These are phyloP conservation scores for Coleophoma cylindrospora DNA, from an alignment of 2,329 filamentous ascomycete species.

Conservation along the genomic window DNA sequence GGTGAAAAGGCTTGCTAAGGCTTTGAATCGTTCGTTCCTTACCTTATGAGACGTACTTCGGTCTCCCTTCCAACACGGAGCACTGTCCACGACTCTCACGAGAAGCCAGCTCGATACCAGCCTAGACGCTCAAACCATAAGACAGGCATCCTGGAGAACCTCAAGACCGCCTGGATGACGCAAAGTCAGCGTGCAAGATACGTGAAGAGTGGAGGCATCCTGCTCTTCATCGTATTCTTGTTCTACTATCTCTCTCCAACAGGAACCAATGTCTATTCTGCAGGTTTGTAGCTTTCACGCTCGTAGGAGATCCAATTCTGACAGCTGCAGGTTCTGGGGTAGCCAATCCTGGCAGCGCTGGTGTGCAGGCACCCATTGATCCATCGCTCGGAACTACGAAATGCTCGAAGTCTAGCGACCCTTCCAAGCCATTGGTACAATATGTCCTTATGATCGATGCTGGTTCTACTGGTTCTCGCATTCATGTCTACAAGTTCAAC, in stretches of 20 bases:
- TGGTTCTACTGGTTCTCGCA: conserved; percentile 93
- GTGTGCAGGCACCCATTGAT: conserved; percentile 53
- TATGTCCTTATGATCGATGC: conserved; percentile 99
- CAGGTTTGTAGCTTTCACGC: conserved; percentile 7
- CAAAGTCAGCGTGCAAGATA: conserved; percentile 62
- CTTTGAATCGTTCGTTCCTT: conserved; percentile 3
- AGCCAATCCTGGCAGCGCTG: conserved; percentile 11
- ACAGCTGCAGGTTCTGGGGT: conserved; percentile 11
- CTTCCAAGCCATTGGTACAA: conserved; percentile 89
- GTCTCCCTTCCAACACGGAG: conserved; percentile 60
- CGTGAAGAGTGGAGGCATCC: conserved; percentile 59
- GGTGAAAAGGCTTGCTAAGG: too few relatives aligned
- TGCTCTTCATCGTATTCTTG: conserved; percentile 53
- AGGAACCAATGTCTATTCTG: conserved; percentile 31
- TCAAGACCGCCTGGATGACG: conserved; percentile 55
- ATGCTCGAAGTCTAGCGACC: conserved; percentile 79
- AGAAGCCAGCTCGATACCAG: conserved; percentile 58
- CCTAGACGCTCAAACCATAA: conserved; percentile 34
- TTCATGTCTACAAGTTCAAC: conserved; percentile 99
- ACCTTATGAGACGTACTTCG: conserved; percentile 59
- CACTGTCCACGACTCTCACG: conserved; percentile 55
- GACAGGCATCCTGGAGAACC: conserved; percentile 44
- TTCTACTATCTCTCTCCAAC: conserved; percentile 61
- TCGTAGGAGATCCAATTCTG: conserved; percentile 6
- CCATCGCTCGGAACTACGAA: conserved; percentile 62